These are phyloP conservation scores for Microdochium nivale DNA, from an alignment of 2,329 filamentous ascomycete genomes.

Conservation along the genomic window DNA sequence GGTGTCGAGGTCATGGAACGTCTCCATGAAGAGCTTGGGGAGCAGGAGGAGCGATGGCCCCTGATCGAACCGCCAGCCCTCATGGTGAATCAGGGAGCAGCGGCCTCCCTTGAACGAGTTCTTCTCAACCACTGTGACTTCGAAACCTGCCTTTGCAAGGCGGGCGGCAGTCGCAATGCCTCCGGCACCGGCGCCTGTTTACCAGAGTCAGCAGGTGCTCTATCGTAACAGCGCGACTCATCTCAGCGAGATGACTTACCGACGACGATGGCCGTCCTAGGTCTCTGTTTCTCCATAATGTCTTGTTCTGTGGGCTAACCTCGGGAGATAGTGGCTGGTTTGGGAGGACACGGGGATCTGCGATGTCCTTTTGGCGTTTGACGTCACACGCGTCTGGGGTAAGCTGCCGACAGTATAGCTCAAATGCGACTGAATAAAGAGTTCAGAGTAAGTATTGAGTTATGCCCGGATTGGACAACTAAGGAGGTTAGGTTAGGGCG, in stretches of 20 bases:
- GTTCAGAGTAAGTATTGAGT: no score
- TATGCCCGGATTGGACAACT: no score
- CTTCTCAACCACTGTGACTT: constrained; percentile 72
- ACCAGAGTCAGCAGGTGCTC: not conserved
- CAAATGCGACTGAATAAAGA: no score
- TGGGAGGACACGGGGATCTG: not conserved
- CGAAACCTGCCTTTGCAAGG: constrained; percentile 59
- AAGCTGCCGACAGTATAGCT: no score
- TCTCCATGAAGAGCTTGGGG: constrained; percentile 60
- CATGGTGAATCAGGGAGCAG: constrained; percentile 54
- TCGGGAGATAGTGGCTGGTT: not conserved
- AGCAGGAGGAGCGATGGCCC: constrained; percentile 67
- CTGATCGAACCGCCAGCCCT: constrained; percentile 66
- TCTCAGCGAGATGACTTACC: constrained; percentile 28
- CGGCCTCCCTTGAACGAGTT: constrained; percentile 64
- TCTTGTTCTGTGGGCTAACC: not conserved
- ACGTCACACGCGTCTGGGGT: no score
- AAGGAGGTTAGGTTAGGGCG: no score
- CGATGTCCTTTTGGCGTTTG: not conserved
- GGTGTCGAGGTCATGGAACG: constrained; percentile 61
- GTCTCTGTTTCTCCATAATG: constrained; percentile 16
- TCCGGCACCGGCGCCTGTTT: constrained; percentile 57
- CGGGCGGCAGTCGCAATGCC: constrained; percentile 65
- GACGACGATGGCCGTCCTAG: constrained; percentile 42
- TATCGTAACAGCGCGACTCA: no score